phyloP scores from a whole-genome alignment of 1,284 basidiomycete species.

The Naganishia sp. region DNA sequence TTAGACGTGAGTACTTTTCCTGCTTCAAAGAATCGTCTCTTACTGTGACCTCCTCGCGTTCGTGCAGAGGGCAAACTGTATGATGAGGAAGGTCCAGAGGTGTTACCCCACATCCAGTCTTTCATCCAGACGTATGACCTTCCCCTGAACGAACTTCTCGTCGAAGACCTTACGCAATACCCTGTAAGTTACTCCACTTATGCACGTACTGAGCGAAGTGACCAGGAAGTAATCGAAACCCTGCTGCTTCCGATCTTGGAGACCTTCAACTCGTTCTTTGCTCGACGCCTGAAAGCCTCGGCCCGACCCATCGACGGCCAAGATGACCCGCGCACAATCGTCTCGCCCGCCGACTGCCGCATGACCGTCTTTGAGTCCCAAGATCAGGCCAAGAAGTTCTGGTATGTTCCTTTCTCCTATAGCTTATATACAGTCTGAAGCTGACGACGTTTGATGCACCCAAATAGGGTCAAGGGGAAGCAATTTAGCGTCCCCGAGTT shows the following conservation, averaged over 20 bases:
- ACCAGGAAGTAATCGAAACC: no score
- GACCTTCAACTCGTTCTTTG: conserved; percentile 83
- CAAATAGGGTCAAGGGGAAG: conserved; percentile 68
- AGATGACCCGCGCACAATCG: conserved; percentile 61
- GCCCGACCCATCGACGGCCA: conserved; percentile 68
- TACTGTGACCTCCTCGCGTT: background rate
- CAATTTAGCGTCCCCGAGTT: conserved; percentile 68
- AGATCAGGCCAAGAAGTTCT: conserved; percentile 66
- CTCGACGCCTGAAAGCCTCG: conserved; percentile 64
- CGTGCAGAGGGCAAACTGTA: conserved; percentile 52
- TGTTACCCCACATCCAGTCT: conserved; percentile 63
- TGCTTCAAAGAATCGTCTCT: background rate
- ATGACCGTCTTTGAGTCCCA: conserved; percentile 68
- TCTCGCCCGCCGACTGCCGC: conserved; percentile 72
- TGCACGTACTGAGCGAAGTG: no score
- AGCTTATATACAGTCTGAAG: background rate
- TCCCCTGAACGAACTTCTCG: conserved; percentile 63
- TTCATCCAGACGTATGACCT: conserved; percentile 75
- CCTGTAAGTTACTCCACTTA: conserved; percentile 43
- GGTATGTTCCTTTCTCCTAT: conserved; percentile 53
- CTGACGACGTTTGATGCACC: background rate
- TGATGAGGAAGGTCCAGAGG: conserved; percentile 50
- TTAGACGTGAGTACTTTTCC: conserved; percentile 58
- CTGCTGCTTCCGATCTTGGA: no score
- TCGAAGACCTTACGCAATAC: conserved; percentile 66